Evolutionary conservation across 768 basidiomycete genomes (phyloP).

Genomic region (Lactifluus echinatus): DNA sequence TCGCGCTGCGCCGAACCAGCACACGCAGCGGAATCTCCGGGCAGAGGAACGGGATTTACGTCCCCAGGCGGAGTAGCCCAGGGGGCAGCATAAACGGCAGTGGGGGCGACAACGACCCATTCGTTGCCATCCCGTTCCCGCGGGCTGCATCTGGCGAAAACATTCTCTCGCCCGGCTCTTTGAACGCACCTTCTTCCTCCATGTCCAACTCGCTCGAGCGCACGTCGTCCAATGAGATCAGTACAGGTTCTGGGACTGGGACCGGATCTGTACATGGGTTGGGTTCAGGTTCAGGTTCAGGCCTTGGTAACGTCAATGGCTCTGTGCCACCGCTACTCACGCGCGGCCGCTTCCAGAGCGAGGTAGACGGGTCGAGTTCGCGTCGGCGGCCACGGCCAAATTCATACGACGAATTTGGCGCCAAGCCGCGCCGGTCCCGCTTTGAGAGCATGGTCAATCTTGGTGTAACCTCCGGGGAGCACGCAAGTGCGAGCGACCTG

Average conservation of each 20-base stretch:
- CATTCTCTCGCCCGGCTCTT: conserved; percentile 30
- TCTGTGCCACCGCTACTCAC: conserved; percentile 32
- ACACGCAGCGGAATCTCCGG: neutral
- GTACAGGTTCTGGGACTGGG: neutral
- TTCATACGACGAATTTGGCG: conserved; percentile 61
- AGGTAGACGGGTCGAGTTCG: conserved; percentile 49
- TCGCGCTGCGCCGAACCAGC: conserved; percentile 50
- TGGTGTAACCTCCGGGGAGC: conserved; percentile 37
- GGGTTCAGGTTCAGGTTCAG: neutral
- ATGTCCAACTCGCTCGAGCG: conserved; percentile 12
- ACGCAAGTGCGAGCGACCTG: conserved; percentile 59
- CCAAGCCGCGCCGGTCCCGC: conserved; percentile 46
- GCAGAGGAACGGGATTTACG: conserved; percentile 8
- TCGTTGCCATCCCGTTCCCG: conserved; percentile 52
- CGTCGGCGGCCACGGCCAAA: conserved; percentile 50
- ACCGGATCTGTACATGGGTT: no score
- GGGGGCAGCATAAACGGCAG: conserved; percentile 4
- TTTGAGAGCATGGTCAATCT: conserved; percentile 69
- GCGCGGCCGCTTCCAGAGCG: conserved; percentile 67
- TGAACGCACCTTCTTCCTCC: conserved; percentile 1
- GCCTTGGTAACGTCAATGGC: neutral
- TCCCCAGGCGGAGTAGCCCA: conserved; percentile 9
- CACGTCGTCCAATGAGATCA: neutral
- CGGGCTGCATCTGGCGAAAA: conserved; percentile 48
- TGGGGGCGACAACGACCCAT: conserved; percentile 26